A percentile compares a stretch with the other conserved stretches of the same genome.
These are phyloP conservation scores for Epichloe hybrida DNA, from an alignment of 2,329 filamentous ascomycete genomes.

Conservation along the genomic window DNA sequence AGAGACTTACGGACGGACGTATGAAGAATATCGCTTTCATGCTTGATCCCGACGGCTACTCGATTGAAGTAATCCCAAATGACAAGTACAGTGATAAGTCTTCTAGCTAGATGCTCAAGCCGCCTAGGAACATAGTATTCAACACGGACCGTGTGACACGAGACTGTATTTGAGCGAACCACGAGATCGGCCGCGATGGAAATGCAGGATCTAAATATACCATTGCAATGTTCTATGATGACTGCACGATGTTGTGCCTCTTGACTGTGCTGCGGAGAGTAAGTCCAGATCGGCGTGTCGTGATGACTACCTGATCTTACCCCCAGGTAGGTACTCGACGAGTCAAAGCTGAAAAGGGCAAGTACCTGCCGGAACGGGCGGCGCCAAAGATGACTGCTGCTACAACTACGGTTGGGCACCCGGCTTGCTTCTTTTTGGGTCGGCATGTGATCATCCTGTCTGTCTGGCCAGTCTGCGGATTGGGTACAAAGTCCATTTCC, in stretches of 20 bases:
- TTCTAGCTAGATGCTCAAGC: background rate
- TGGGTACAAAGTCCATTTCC: too few relatives aligned
- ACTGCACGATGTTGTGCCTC: background rate
- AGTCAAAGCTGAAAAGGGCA: too few relatives aligned
- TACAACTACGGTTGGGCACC: too few relatives aligned
- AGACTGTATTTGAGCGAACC: background rate
- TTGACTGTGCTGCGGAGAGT: too few relatives aligned
- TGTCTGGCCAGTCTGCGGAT: too few relatives aligned
- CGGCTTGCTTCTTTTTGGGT: too few relatives aligned
- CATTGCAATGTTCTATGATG: background rate
- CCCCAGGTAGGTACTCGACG: too few relatives aligned
- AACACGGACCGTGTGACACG: background rate
- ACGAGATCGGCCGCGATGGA: background rate
- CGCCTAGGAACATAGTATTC: background rate
- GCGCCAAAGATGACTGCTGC: too few relatives aligned
- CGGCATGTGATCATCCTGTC: too few relatives aligned
- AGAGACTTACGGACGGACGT: slow-evolving; percentile 76
- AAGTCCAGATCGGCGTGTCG: too few relatives aligned
- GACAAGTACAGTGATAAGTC: slow-evolving; percentile 24
- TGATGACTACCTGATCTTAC: too few relatives aligned
- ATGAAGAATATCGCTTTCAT: slow-evolving; percentile 95
- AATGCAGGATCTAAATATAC: background rate
- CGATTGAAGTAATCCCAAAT: slow-evolving; percentile 72
- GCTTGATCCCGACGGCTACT: slow-evolving; percentile 77
- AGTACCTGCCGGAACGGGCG: too few relatives aligned